These are phyloP conservation scores for Platanthera zijinensis DNA, from an alignment of 106 monocot genomes.

Conservation along the genomic window DNA sequence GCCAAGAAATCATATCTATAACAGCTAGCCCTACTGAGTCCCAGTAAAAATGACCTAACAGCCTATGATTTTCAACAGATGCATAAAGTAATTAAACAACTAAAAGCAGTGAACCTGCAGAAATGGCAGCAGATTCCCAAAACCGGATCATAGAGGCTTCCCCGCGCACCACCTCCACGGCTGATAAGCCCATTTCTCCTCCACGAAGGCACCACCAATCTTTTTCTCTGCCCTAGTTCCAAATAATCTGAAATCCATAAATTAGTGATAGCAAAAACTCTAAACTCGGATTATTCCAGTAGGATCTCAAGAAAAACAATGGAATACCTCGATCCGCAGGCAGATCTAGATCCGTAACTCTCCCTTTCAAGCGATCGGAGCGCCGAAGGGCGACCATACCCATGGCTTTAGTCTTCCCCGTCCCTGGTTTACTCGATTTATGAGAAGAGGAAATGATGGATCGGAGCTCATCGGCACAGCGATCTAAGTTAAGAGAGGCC, in stretches of 20 bases:
- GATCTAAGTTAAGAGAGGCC: conserved; percentile 38
- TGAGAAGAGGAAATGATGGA: conserved; percentile 13
- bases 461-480: conserved; percentile 17
- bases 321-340: not conserved
- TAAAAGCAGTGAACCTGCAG: conserved; percentile 33
- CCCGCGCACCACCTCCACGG: conserved; percentile 37
- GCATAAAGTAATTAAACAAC: not conserved
- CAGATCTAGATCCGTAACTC: not conserved
- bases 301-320: not conserved
- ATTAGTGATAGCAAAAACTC: not conserved
- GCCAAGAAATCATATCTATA: too few species aligned
- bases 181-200: conserved; percentile 17
- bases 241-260: not conserved
- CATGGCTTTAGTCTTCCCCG: not conserved
- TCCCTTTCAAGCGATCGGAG: conserved; percentile 27
- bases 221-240: not conserved
- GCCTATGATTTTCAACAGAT: too few species aligned
- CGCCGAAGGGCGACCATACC: conserved; percentile 10
- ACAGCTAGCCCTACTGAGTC: too few species aligned
- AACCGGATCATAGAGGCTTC: conserved; percentile 45
- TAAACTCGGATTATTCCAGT: not conserved
- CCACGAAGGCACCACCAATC: not conserved
- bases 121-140: conserved; percentile 67
- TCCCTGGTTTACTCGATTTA: not conserved
- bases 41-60: too few species aligned